phyloP scores from a whole-genome alignment of 2,329 filamentous ascomycete genomes.

The Arthrobotrys megalospora region DNA sequence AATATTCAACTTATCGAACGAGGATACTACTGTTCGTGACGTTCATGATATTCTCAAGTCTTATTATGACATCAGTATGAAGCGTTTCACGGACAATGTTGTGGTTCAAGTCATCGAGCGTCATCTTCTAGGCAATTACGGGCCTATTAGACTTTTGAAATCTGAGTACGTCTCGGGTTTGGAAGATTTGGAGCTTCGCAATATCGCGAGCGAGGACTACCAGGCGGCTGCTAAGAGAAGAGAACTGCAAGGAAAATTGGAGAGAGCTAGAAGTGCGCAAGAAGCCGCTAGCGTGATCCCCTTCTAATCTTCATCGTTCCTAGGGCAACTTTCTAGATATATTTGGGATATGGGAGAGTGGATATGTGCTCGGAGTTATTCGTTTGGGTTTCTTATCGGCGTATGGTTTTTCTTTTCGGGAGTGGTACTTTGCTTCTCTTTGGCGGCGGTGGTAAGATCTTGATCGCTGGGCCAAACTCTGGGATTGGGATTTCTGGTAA shows the following conservation, averaged over 20 bases:
- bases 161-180: conserved; percentile 71
- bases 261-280: conserved; percentile 68
- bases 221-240: conserved; percentile 68
- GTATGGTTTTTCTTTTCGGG: too few relatives aligned
- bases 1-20: conserved; percentile 51
- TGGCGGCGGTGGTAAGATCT: too few relatives aligned
- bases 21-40: conserved; percentile 66
- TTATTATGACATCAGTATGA: conserved; percentile 76
- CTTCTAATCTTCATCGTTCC: neutral
- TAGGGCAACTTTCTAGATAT: too few relatives aligned
- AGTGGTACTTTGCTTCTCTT: too few relatives aligned
- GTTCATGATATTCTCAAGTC: conserved; percentile 75
- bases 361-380: too few relatives aligned
- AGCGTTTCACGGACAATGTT: conserved; percentile 76
- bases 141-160: conserved; percentile 73
- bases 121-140: conserved; percentile 71
- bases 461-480: too few relatives aligned
- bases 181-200: conserved; percentile 70
- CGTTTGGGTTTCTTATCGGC: too few relatives aligned
- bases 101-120: conserved; percentile 73
- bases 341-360: too few relatives aligned
- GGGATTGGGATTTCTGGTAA: too few relatives aligned
- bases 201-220: conserved; percentile 74
- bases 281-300: conserved; percentile 64
- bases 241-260: conserved; percentile 70